Evolutionary conservation across 768 basidiomycete species (phyloP).

Genomic region (Lepiota venenata): DNA sequence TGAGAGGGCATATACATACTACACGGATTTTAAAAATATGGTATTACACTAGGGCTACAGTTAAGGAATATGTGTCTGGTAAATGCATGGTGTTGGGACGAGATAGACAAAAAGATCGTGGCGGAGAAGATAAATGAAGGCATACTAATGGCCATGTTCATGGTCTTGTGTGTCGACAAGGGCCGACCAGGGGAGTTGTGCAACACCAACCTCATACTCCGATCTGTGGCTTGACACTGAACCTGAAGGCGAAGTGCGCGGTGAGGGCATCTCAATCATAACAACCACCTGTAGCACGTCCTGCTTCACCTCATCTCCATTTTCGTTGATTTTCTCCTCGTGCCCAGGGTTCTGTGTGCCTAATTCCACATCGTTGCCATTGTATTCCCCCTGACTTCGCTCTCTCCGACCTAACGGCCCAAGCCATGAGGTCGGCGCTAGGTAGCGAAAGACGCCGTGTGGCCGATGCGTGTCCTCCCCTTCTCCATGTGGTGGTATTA

Average conservation of each 20-base stretch:
- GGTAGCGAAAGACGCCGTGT: background rate
- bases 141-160: background rate
- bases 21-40: background rate
- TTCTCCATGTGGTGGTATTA: background rate
- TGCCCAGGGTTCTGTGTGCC: background rate
- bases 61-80: background rate
- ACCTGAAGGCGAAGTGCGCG: background rate
- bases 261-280: conserved; percentile 45
- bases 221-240: conserved; percentile 12
- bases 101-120: background rate
- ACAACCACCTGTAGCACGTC: conserved; percentile 32
- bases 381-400: background rate
- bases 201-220: conserved; percentile 45
- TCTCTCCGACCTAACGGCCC: background rate
- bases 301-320: background rate
- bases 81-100: background rate
- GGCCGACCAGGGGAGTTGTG: conserved; percentile 30
- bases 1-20: background rate
- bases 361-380: background rate
- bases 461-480: background rate
- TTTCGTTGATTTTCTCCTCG: conserved; percentile 1
- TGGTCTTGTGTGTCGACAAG: background rate
- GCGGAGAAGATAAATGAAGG: background rate
- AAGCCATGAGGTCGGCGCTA: conserved; percentile 3
- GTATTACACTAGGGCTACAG: background rate